These are phyloP conservation scores for Lentinula edodes DNA, from an alignment of 768 basidiomycete genomes.

Conservation along the genomic window DNA sequence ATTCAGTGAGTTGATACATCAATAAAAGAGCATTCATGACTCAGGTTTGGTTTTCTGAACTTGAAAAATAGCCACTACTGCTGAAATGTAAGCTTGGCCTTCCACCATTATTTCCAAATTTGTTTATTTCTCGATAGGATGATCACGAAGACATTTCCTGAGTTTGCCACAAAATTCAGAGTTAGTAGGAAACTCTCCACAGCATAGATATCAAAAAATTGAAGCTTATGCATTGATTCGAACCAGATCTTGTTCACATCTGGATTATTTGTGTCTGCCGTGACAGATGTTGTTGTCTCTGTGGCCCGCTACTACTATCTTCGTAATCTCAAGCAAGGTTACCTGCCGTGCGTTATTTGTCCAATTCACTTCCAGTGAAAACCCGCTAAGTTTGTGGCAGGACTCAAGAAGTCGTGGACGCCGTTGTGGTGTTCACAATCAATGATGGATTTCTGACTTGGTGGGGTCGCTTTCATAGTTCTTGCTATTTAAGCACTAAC, in stretches of 20 bases:
- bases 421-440: slow-evolving; percentile 10
- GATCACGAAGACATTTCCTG: slow-evolving; percentile 1
- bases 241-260: slow-evolving; percentile 9
- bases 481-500: not conserved
- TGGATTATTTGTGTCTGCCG: slow-evolving; percentile 8
- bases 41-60: not conserved
- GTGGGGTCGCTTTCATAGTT: not conserved
- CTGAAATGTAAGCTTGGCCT: not conserved
- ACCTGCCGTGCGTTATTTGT: slow-evolving; percentile 5
- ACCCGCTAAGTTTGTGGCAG: not conserved
- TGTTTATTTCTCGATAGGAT: not conserved
- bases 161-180: not conserved
- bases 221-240: not conserved
- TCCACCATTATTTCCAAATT: too few relatives aligned
- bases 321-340: slow-evolving; percentile 8
- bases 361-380: not conserved
- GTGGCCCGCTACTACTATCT: slow-evolving; percentile 9
- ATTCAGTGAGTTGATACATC: not conserved
- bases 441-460: slow-evolving; percentile 9
- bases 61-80: not conserved
- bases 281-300: slow-evolving; percentile 11
- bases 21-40: not conserved
- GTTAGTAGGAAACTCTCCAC: not conserved
- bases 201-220: not conserved
- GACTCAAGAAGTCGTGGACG: slow-evolving; percentile 10